A percentile compares a stretch with the other conserved stretches of the same genome.
Evolutionary conservation across 257 asterid species (phyloP).

Genomic region (Scutellaria barbata): DNA sequence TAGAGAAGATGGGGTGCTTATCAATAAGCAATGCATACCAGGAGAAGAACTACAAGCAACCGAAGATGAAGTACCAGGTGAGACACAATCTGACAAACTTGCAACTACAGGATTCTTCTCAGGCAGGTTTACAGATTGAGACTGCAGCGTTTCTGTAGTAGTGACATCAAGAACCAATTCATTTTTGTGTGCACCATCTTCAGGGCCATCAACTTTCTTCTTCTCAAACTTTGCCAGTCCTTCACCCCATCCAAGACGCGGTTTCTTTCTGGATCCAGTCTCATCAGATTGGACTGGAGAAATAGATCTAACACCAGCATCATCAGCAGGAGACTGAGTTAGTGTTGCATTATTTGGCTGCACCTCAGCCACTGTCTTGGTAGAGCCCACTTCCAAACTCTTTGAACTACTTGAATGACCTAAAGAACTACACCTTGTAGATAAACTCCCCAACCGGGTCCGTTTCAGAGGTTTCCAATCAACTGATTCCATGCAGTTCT

Average conservation of each 20-base stretch:
- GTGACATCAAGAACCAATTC: slow-evolving; percentile 40
- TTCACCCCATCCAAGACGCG: slow-evolving; percentile 99
- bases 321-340: slow-evolving; percentile 41
- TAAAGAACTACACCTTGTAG: slow-evolving; percentile 50
- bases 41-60: slow-evolving; percentile 85
- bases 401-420: slow-evolving; percentile 51
- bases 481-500: slow-evolving; percentile 49
- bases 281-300: slow-evolving; percentile 53
- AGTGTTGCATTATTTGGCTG: slow-evolving; percentile 37
- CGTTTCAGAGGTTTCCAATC: slow-evolving; percentile 62
- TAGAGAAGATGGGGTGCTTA: slow-evolving; percentile 21
- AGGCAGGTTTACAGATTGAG: slow-evolving; percentile 42
- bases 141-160: slow-evolving; percentile 48
- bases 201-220: slow-evolving; percentile 80
- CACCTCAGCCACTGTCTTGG: slow-evolving; percentile 46
- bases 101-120: slow-evolving; percentile 66
- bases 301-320: slow-evolving; percentile 44
- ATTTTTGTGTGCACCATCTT: slow-evolving; percentile 47
- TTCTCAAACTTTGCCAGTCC: slow-evolving; percentile 96
- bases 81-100: slow-evolving; percentile 56
- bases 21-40: slow-evolving; percentile 50
- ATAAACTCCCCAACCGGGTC: slow-evolving; percentile 49
- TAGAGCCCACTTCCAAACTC: slow-evolving; percentile 49
- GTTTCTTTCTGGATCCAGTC: slow-evolving; percentile 75
- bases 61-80: slow-evolving; percentile 77